A percentile compares a stretch with the other conserved stretches of the same genome.
Evolutionary conservation across 169 alveolate species (phyloP).

Genomic region (Babesia divergens): DNA sequence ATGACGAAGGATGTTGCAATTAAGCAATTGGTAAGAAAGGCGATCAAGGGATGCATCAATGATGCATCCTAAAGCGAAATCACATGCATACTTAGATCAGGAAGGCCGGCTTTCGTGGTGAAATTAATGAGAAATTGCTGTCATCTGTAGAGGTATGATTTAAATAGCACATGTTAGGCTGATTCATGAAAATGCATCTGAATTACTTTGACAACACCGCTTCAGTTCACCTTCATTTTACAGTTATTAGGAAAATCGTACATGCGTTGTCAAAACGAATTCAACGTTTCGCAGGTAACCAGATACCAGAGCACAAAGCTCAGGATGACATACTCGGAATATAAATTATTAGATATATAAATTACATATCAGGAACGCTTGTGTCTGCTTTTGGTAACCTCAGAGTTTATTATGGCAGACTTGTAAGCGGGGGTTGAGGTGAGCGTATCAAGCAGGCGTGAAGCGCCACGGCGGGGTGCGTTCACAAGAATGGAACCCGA

Average conservation of each 20-base stretch:
- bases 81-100: slow-evolving; percentile 21
- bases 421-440: slow-evolving; percentile 62
- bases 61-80: too few relatives aligned
- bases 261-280: neutral
- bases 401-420: slow-evolving; percentile 49
- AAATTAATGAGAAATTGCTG: neutral
- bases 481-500: slow-evolving; percentile 34
- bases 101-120: slow-evolving; percentile 51
- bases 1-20: slow-evolving; percentile 43
- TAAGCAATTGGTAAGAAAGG: slow-evolving; percentile 23
- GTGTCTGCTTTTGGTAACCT: slow-evolving; percentile 14
- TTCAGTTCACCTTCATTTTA: too few relatives aligned
- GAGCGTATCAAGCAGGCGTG: slow-evolving; percentile 33
- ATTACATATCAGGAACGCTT: neutral
- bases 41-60: too few relatives aligned
- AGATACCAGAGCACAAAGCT: slow-evolving; percentile 54
- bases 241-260: too few relatives aligned
- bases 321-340: slow-evolving; percentile 20
- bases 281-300: slow-evolving; percentile 15
- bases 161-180: too few relatives aligned
- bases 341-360: neutral
- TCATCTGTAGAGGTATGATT: slow-evolving; percentile 33
- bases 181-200: too few relatives aligned
- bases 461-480: slow-evolving; percentile 2
- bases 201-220: too few relatives aligned